Evolutionary conservation across 2,329 filamentous ascomycete species (phyloP), one percentile per base, ranked within the genome.

Genomic region (Emergomyces orientalis): DNA sequence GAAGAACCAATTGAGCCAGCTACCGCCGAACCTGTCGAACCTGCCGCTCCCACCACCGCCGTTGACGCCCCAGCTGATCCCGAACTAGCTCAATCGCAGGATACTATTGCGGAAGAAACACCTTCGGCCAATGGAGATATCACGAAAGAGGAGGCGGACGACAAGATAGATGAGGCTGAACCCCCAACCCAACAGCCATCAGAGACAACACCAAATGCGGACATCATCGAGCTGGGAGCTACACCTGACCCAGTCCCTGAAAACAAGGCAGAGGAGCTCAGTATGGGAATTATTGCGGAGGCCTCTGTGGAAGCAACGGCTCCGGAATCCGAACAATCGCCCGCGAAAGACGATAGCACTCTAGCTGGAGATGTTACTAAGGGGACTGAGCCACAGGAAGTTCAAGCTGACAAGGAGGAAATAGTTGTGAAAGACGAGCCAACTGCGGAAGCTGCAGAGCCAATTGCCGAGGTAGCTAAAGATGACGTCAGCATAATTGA

Each of bases 341-440:
- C 9, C 34, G 2, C 6, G 3, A 37, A 32, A 47, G 17, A 30
- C n/a, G 32, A 34, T 3, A 17, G 58, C n/a, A 37, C 30, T 19
- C 63, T 65, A 51, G 45, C 56, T 13, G 62, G 64, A 32, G 45
- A 67, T 39, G 57, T 63, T 54, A 57, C 34, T 22, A 32, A 65
- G 27, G 49, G 60, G 25, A 19, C 47, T 27, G 59, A 52, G 43
- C 2, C 32, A 2, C 27, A 51, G 30, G 47, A 39, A 37, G 30
- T 19, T 32, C 6, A 45, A 17, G 13, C 30, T 37, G 59, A 39
- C 30, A 37, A 43, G 3, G 61, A 60, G 45, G 55, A 37, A 54
- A 39, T 30, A 14, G 41, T 17, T 13, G 27, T 8, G 27, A 30
- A 32, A 19, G 45, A 37, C 54, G 34, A 41, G 11, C 32, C 51